Base-by-base conservation (phyloP, 2,329 filamentous ascomycete genomes). In the Trichoderma guizhouense region DNA sequence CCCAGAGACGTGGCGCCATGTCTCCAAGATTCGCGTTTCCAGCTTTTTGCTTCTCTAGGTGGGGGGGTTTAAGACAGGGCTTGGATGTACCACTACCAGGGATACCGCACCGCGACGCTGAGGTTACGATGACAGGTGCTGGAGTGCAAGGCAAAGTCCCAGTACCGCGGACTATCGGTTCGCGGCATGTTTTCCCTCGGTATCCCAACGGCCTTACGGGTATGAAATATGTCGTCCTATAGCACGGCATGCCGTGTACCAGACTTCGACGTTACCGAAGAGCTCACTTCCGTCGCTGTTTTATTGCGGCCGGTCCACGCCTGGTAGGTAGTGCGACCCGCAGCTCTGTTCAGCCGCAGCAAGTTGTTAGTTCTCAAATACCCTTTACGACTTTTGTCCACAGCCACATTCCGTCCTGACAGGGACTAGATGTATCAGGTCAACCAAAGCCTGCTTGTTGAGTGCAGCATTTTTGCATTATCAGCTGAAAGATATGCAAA, bases 21-120 rank as follows among this genome's bases (percentile, higher is more conserved):
- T 60, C 71, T 58, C 66, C 47, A 61, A 70, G 71, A 72, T 70
- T 34, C 71, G 34, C 66, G 30, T 51, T 51, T 58, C 30, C 39
- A 57, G 32, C 43, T 39, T 36, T 36, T 26, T 28, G 36, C 57
- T 53, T 36, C 9, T 34, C 34, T 36, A 34, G 55, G 55, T 32
- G 55, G 55, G 55, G 55, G 55, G 55, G 3, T 30, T n/a, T n/a
- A 21, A 60, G 55, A 60, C 55, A 60, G 8, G 18, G n/a, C 28
- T 60, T 60, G 55, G 55, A 60, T 60, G 55, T 60, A 58, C 26
- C 14, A 32, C 15, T 30, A 24, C 47, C 47, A 53, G 47, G 47
- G n/a, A 51, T 51, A 11, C 39, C 15, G 39, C n/a, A 51, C 43
- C 43, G 43, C 43, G 43, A 51, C 43, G 43, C 43, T 51, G 43